Evolutionary conservation across 257 asterid species (phyloP).

Genomic region (Eucommia ulmoides): DNA sequence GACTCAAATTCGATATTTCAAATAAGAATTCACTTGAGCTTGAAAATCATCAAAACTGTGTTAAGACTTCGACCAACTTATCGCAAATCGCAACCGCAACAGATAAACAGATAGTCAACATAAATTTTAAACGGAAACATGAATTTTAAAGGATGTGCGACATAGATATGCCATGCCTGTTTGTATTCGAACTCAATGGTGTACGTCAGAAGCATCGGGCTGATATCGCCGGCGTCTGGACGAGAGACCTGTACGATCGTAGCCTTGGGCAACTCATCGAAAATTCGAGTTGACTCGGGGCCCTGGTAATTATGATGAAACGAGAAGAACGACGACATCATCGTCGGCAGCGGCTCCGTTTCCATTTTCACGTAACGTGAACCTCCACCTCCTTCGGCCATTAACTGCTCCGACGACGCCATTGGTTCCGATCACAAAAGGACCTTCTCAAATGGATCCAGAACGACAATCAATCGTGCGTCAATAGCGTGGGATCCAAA

Average conservation of each 20-base stretch:
- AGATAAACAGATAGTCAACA: no score
- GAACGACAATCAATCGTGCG: no score
- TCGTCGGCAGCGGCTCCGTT: constrained; percentile 37
- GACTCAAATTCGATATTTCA: no score
- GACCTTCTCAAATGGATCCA: no score
- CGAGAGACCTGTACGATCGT: constrained; percentile 65
- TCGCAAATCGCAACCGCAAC: no score
- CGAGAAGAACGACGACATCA: constrained; percentile 41
- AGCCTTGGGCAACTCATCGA: constrained; percentile 71
- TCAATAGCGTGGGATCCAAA: no score
- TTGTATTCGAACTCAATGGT: constrained; percentile 68
- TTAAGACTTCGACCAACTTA: no score
- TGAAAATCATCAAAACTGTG: no score
- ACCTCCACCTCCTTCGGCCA: constrained; percentile 22
- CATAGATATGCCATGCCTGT: constrained; percentile 28
- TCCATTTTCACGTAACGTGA: constrained; percentile 42
- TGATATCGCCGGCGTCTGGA: constrained; percentile 77
- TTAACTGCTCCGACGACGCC: constrained; percentile 67
- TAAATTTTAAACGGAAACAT: no score
- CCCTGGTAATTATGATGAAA: constrained; percentile 18
- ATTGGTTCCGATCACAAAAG: constrained; percentile 19
- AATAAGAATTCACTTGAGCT: no score
- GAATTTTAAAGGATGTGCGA: not conserved
- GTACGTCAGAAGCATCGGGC: constrained; percentile 80
- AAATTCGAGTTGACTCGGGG: constrained; percentile 47